A percentile compares a stretch with the other conserved stretches of the same genome.
Conservation (phyloP, 257 asterid species). For the Primulina eburnea region DNA sequence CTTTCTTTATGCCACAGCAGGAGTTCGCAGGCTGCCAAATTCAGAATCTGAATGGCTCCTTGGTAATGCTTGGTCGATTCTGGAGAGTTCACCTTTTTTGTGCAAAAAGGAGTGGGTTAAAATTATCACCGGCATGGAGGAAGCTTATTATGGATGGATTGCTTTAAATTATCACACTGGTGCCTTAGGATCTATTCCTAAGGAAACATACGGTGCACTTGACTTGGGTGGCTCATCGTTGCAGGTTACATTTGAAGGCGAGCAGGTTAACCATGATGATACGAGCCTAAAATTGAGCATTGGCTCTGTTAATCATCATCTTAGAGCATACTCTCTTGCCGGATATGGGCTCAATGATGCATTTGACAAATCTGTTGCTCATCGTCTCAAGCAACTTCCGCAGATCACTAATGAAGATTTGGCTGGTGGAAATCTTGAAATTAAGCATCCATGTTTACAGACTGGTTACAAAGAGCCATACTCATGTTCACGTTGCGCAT, state of each 20-base stretch:
- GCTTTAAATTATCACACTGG: slow-evolving; percentile 80
- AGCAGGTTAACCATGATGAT: slow-evolving; percentile 39
- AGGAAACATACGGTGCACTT: slow-evolving; percentile 87
- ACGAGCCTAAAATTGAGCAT: slow-evolving; percentile 72
- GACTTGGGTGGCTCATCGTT: slow-evolving; percentile 97
- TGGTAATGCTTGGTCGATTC: slow-evolving; percentile 70
- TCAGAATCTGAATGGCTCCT: slow-evolving; percentile 97
- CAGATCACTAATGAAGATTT: slow-evolving; percentile 49
- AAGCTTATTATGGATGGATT: slow-evolving; percentile 95
- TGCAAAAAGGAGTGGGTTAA: slow-evolving; percentile 96
- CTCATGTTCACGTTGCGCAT: slow-evolving; percentile 62
- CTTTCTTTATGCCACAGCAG: slow-evolving; percentile 92
- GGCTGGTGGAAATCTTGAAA: slow-evolving; percentile 48
- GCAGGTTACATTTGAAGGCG: slow-evolving; percentile 88
- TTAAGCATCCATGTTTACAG: slow-evolving; percentile 91
- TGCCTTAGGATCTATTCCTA: slow-evolving; percentile 68
- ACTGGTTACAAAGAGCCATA: slow-evolving; percentile 73
- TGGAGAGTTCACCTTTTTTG: slow-evolving; percentile 61
- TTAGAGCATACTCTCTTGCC: slow-evolving; percentile 82
- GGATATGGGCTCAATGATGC: slow-evolving; percentile 98
- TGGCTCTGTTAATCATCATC: slow-evolving; percentile 76
- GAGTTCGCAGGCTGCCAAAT: slow-evolving; percentile 84
- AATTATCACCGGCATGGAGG: slow-evolving; percentile 82
- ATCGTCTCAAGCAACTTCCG: slow-evolving; percentile 64
- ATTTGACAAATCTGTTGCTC: slow-evolving; percentile 84